Conservation (phyloP, 2,329 filamentous ascomycete species). For the Cladophialophora bantiana region DNA sequence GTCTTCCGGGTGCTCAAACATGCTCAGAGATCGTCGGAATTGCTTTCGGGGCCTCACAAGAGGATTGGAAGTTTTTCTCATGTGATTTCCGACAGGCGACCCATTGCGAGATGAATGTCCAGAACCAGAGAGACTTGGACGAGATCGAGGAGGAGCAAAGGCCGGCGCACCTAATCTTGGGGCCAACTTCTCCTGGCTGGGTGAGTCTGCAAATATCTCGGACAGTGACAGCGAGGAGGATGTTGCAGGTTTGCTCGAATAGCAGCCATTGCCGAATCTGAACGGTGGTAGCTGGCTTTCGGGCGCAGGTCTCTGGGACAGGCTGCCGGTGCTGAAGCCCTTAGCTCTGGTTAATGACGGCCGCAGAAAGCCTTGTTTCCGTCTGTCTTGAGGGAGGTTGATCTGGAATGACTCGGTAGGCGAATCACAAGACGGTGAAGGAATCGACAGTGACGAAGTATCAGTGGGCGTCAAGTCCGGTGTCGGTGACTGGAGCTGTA, state of each 20-base stretch:
- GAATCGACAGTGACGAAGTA: constrained; percentile 46
- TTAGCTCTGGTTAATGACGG: constrained; percentile 79
- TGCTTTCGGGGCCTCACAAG: constrained; percentile 82
- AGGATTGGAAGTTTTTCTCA: constrained; percentile 75
- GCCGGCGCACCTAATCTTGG: constrained; percentile 45
- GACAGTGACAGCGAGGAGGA: constrained; percentile 72
- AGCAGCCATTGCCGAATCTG: constrained; percentile 71
- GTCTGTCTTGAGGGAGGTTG: constrained; percentile 51
- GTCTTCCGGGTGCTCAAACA: constrained; percentile 94
- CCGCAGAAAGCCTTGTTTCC: constrained; percentile 72
- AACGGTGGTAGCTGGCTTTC: constrained; percentile 76
- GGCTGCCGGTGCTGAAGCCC: constrained; percentile 71
- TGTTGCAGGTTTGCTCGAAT: constrained; percentile 55
- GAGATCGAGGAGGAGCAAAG: constrained; percentile 32
- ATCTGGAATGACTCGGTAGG: constrained; percentile 45
- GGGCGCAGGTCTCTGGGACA: constrained; percentile 66
- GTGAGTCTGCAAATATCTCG: constrained; percentile 82
- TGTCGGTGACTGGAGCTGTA: constrained; percentile 76
- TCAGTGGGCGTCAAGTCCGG: constrained; percentile 62
- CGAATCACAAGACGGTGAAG: constrained; percentile 51
- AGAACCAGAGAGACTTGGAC: constrained; percentile 24
- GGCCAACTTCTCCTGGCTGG: constrained; percentile 60
- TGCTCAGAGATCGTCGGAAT: constrained; percentile 90
- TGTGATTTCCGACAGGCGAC: constrained; percentile 74
- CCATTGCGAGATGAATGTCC: constrained; percentile 65